A percentile compares a stretch with the other conserved stretches of the same genome.
Evolutionary conservation across 805 yeast species (phyloP).

Genomic region (Wickerhamiella cacticola): DNA sequence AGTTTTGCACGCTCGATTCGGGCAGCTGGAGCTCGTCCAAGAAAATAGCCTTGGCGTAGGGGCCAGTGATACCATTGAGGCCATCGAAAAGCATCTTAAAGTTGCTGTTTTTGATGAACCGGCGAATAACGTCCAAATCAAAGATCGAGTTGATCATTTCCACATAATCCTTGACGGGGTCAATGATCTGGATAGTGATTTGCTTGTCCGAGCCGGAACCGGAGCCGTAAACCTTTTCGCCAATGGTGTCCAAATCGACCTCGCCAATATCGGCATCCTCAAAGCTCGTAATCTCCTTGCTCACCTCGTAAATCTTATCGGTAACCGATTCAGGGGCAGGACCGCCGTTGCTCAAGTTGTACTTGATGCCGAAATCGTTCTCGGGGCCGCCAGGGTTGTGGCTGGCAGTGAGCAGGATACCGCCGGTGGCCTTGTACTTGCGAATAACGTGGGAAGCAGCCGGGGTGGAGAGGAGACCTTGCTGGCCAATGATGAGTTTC

Average conservation of each 20-base stretch:
- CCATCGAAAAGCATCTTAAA: slow-evolving; percentile 80
- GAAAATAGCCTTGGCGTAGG: slow-evolving; percentile 79
- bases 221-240: slow-evolving; percentile 36
- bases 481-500: slow-evolving; percentile 74
- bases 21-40: slow-evolving; percentile 76
- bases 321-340: slow-evolving; percentile 97
- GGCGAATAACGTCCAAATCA: slow-evolving; percentile 69
- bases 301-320: slow-evolving; percentile 63
- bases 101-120: slow-evolving; percentile 46
- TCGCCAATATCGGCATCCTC: slow-evolving; percentile 47
- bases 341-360: slow-evolving; percentile 89
- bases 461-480: slow-evolving; percentile 86
- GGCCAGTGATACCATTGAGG: slow-evolving; percentile 92
- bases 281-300: slow-evolving; percentile 48
- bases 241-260: slow-evolving; percentile 53
- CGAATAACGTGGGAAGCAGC: slow-evolving; percentile 93
- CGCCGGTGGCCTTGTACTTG: slow-evolving; percentile 63
- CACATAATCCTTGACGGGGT: slow-evolving; percentile 68
- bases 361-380: slow-evolving; percentile 89
- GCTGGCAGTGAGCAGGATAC: slow-evolving; percentile 89
- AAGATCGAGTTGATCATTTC: slow-evolving; percentile 70
- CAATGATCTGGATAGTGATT: slow-evolving; percentile 73
- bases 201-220: too few relatives aligned
- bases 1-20: slow-evolving; percentile 60
- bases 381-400: slow-evolving; percentile 97